A percentile compares a stretch with the other conserved stretches of the same genome.
phyloP scores from a whole-genome alignment of 257 asterid genomes.

The Leptodermis oblonga region DNA sequence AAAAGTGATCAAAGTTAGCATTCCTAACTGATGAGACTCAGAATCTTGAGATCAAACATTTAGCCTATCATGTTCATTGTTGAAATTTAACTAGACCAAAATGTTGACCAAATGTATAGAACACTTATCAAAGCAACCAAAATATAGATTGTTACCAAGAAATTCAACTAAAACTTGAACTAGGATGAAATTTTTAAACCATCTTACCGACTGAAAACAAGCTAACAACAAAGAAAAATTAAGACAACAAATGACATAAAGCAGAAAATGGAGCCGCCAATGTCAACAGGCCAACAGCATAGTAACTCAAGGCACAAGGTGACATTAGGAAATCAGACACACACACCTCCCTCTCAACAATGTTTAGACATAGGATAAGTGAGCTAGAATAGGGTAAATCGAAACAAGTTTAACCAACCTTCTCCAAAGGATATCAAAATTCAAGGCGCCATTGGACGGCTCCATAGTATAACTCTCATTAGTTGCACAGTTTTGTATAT shows the following conservation, averaged over 20 bases:
- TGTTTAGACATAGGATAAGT: neutral
- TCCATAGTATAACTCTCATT: no score
- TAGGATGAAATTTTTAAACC: neutral
- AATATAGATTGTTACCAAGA: neutral
- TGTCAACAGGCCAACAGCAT: neutral
- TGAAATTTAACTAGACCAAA: neutral
- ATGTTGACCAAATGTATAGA: neutral
- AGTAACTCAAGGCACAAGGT: neutral
- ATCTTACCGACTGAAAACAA: neutral
- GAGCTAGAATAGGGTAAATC: no score
- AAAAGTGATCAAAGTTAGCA: conserved; percentile 16
- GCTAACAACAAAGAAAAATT: neutral
- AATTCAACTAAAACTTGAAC: neutral
- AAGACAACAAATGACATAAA: neutral
- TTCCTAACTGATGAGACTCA: neutral
- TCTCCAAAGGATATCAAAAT: no score
- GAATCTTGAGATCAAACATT: neutral
- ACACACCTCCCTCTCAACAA: no score
- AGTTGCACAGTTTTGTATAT: no score
- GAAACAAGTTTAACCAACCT: no score
- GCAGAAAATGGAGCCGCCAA: neutral
- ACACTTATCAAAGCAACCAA: neutral
- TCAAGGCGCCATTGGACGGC: no score
- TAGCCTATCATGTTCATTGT: neutral
- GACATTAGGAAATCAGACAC: neutral